phyloP scores from a whole-genome alignment of 208 protist genomes.

The Naegleria fowleri region DNA sequence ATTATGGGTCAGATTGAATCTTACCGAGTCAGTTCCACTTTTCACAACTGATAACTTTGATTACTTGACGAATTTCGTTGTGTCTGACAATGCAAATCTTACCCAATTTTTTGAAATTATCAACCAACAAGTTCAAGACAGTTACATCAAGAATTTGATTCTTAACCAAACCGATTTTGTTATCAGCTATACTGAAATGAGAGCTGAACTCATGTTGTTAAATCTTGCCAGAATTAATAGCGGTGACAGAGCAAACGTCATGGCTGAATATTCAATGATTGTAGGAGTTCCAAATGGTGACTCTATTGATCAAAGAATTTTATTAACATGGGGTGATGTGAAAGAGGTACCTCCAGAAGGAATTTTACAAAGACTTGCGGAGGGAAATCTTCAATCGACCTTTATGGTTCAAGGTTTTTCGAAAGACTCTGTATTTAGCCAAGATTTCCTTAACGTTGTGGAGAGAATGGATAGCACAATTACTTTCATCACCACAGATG shows the following conservation, averaged over 20 bases:
- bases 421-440: neutral
- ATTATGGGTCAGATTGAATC: neutral
- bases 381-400: neutral
- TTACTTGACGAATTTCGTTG: neutral
- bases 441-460: neutral
- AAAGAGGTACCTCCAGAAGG: neutral
- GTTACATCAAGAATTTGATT: neutral
- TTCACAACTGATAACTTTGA: neutral
- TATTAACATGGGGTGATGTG: neutral
- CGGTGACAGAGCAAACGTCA: neutral
- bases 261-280: neutral
- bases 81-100: neutral
- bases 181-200: neutral
- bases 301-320: neutral
- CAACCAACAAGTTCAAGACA: neutral
- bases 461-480: neutral
- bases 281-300: neutral
- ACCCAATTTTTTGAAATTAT: neutral
- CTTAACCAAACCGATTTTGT: neutral
- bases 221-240: neutral
- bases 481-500: neutral
- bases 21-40: neutral
- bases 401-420: neutral
- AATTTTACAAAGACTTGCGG: neutral
- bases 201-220: neutral